Evolutionary conservation across 176 grass and related monocot genomes (phyloP).

Genomic region (Secale cereale): DNA sequence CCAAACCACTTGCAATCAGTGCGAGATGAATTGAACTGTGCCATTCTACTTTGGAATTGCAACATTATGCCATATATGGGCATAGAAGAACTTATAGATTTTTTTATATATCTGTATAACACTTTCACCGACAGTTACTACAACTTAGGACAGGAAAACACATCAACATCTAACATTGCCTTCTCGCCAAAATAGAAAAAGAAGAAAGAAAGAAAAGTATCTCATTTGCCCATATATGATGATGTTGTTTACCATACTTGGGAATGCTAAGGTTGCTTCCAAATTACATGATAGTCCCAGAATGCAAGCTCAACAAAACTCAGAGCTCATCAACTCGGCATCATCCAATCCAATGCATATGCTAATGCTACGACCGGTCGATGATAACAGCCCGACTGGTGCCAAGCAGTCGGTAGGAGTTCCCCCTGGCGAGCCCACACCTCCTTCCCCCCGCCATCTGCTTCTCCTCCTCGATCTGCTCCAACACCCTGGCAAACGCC

Average conservation of each 20-base stretch:
- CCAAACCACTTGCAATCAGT: neutral
- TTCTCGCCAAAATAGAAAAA: neutral
- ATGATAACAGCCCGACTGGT: neutral
- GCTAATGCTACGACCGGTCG: neutral
- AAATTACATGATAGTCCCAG: neutral
- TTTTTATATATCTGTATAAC: neutral
- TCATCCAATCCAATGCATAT: neutral
- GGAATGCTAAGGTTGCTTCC: neutral
- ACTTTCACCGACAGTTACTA: neutral
- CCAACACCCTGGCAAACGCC: conserved; percentile 39
- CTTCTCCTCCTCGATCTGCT: conserved; percentile 48
- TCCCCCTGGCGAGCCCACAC: conserved; percentile 21
- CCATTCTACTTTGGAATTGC: neutral
- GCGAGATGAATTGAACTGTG: neutral
- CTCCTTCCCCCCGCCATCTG: neutral
- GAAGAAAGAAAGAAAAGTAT: neutral
- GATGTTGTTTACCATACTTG: neutral
- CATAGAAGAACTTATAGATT: neutral
- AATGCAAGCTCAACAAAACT: conserved; percentile 13
- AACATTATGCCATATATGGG: neutral
- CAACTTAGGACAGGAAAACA: neutral
- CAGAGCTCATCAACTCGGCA: neutral
- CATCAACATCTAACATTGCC: neutral
- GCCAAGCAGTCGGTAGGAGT: conserved; percentile 33
- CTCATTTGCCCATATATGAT: neutral